phyloP scores from a whole-genome alignment of 1,139 yeast species.

The Taphrina communis region DNA sequence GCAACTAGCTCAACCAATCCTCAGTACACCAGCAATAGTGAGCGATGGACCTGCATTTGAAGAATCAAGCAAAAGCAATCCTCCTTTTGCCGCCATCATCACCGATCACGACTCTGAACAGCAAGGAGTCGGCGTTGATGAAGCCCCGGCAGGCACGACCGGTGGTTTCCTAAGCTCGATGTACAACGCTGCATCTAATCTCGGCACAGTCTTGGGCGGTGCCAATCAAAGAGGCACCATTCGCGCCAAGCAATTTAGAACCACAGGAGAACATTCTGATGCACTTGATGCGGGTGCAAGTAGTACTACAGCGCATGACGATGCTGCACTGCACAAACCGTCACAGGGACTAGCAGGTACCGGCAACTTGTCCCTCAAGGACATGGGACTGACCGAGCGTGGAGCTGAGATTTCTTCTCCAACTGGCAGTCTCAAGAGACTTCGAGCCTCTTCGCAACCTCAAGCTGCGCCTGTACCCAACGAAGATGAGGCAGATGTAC shows the following conservation, averaged over 20 bases:
- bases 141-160: constrained; percentile 3
- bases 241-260: not conserved
- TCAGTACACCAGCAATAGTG: not conserved
- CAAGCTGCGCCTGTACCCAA: not conserved
- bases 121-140: not conserved
- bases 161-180: constrained; percentile 22
- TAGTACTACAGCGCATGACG: not conserved
- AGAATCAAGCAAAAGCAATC: not conserved
- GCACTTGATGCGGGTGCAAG: not conserved
- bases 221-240: not conserved
- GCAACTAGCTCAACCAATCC: constrained; percentile 8
- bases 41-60: not conserved
- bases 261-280: not conserved
- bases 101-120: not conserved
- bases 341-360: not conserved
- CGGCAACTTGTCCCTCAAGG: constrained; percentile 18
- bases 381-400: constrained; percentile 20
- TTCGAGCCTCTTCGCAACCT: constrained; percentile 10
- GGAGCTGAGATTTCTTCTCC: not conserved
- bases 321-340: not conserved
- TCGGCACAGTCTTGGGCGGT: constrained; percentile 23
- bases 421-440: not conserved
- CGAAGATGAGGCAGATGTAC: not conserved
- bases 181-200: constrained; percentile 20
- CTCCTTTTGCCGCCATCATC: not conserved